Evolutionary conservation across 2,329 filamentous ascomycete genomes (phyloP).

Genomic region (Metarhizium sp.): DNA sequence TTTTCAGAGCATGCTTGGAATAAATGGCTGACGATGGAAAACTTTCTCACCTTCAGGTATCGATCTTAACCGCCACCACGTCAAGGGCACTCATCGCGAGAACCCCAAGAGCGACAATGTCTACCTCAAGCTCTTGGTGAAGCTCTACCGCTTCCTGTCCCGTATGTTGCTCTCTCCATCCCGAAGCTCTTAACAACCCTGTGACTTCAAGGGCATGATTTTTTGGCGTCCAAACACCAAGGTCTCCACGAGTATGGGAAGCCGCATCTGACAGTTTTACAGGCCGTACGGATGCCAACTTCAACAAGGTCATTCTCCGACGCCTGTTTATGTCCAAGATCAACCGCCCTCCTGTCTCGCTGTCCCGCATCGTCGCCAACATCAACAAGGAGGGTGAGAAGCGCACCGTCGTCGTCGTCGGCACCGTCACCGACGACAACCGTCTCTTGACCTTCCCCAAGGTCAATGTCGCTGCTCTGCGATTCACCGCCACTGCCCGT

Average conservation of each 20-base stretch:
- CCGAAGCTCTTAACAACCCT: too few species aligned
- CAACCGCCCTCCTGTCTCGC: conserved; percentile 90
- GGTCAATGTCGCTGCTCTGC: conserved; percentile 85
- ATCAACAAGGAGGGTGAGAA: conserved; percentile 55
- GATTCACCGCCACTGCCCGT: conserved; percentile 93
- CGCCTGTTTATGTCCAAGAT: conserved; percentile 98
- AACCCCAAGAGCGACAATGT: conserved; percentile 98
- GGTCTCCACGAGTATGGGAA: too few species aligned
- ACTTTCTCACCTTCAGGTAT: conserved; percentile 43
- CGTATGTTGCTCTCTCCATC: conserved; percentile 51
- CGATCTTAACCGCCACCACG: conserved; percentile 62
- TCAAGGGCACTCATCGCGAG: conserved; percentile 72
- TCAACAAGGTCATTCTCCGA: conserved; percentile 98
- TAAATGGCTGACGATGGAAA: conserved; percentile 52
- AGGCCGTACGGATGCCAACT: conserved; percentile 93
- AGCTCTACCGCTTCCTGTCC: conserved; percentile 94
- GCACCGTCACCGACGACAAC: conserved; percentile 97
- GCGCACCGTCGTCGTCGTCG: conserved; percentile 90
- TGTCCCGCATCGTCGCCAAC: conserved; percentile 79
- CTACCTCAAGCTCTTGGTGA: conserved; percentile 94
- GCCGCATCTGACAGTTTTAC: background rate
- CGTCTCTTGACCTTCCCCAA: conserved; percentile 85
- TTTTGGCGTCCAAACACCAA: too few species aligned
- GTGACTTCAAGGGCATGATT: too few species aligned
- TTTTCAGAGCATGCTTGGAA: conserved; percentile 53